Conservation (phyloP, 2,329 filamentous ascomycete genomes). For the Aplosporella prunicola region DNA sequence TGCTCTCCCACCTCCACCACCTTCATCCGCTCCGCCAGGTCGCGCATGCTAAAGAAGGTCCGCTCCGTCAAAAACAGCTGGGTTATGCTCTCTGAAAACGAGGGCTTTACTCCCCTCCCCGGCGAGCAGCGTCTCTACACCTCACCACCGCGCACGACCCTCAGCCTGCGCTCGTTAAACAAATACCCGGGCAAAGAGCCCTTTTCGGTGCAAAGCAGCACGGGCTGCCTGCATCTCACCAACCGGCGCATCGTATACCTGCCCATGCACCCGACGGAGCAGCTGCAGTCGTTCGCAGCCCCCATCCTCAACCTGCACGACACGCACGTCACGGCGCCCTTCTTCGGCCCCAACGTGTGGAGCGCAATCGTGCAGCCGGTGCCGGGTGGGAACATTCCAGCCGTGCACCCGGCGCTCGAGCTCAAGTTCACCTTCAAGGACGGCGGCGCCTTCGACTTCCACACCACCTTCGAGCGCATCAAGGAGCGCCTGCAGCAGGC, state of each 20-base stretch:
- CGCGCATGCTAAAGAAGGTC: constrained; percentile 20
- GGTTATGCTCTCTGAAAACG: constrained; percentile 76
- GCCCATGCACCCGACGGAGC: constrained; percentile 55
- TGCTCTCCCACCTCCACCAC: constrained; percentile 1
- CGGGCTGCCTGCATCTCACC: constrained; percentile 69
- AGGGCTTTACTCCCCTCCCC: constrained; percentile 73
- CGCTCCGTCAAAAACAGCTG: constrained; percentile 45
- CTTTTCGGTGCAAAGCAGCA: constrained; percentile 62
- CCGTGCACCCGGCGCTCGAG: constrained; percentile 63
- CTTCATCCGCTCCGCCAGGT: constrained; percentile 7
- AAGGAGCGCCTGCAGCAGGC: constrained; percentile 77
- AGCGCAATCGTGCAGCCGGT: constrained; percentile 71
- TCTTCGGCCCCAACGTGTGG: constrained; percentile 92
- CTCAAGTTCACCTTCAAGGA: constrained; percentile 86
- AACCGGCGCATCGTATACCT: constrained; percentile 85
- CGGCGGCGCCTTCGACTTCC: constrained; percentile 88
- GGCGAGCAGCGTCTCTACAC: constrained; percentile 74
- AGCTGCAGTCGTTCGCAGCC: constrained; percentile 78
- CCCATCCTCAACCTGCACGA: constrained; percentile 84
- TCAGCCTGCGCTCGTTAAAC: constrained; percentile 63
- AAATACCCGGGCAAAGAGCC: constrained; percentile 54
- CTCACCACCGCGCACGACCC: constrained; percentile 67
- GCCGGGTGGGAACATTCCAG: constrained; percentile 70
- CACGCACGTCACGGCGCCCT: constrained; percentile 75
- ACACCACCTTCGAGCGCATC: constrained; percentile 70